Base-by-base conservation (phyloP, 345 rosid genomes). In the Anastatica hierochuntica region DNA sequence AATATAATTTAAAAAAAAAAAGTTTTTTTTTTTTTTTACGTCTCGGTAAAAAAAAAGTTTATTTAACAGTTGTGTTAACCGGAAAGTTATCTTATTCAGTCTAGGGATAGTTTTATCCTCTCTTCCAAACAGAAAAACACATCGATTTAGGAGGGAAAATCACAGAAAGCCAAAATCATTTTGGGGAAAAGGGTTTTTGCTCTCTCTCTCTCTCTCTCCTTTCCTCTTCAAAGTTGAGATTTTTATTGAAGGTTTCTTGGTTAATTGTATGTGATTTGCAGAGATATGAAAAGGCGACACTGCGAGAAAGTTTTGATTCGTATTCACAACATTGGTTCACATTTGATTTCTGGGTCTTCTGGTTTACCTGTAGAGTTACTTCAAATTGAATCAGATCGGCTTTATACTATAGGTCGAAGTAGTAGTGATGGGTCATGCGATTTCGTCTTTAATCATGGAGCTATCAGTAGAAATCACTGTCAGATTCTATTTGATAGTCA, bases 381-480 rank as follows among this genome's bases (percentile, higher is more conserved):
- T 30, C 47, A 34, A 11, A 65, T 90, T 4, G 75, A 76, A 46
- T 60, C 87, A 9, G 76, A 79, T 67, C 64, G 83, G 10, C 66
- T 35, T 2, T 86, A 80, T 64, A 76, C 78, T 2, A 59, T 90
- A 11, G 97, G 95, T 23, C 80, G 90, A 65, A 51, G 68, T 46
- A 24, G 8, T 56, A 19, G 14, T 38, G 12, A 31, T 11, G 41
- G 66, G 43, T 39, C 26, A 5, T 79, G 85, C 40, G 84, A 82
- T 49, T 82, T 79, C 51, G 11, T 67, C 14, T 40, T 90, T 47
- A 35, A 54, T 24, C 72, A 68, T 64, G 72, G 50, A 12, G 55
- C 56, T 8, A 78, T 86, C 44, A 83, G 97, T 67, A 83, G 76
- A 72, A 77, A 64, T 0, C 97, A 90, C 43, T 90, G 84, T 55